A percentile compares a stretch with the other conserved stretches of the same genome.
Evolutionary conservation across 2,329 filamentous ascomycete species (phyloP).

Genomic region (Xylaria sp.): DNA sequence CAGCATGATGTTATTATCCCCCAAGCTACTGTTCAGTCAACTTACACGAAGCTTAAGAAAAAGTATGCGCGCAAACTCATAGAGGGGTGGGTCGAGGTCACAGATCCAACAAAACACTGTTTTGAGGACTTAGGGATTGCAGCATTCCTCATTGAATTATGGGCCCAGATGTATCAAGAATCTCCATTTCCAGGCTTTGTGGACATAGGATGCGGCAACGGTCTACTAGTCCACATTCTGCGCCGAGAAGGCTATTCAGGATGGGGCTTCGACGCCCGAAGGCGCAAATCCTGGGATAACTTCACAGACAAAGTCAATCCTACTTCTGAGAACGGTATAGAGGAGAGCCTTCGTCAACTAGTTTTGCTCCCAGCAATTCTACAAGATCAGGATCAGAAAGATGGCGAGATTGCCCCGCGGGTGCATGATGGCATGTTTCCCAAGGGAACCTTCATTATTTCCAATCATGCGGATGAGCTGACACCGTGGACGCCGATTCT

Average conservation of each 20-base stretch:
- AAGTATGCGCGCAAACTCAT: conserved; percentile 80
- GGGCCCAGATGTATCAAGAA: conserved; percentile 80
- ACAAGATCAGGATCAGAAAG: conserved; percentile 30
- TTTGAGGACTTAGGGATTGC: conserved; percentile 95
- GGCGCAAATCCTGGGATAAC: conserved; percentile 83
- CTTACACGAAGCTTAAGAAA: conserved; percentile 81
- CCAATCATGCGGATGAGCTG: conserved; percentile 96
- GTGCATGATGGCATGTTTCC: conserved; percentile 75
- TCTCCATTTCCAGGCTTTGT: conserved; percentile 84
- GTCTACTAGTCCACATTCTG: conserved; percentile 86
- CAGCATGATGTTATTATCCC: conserved; percentile 85
- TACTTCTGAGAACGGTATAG: conserved; percentile 42
- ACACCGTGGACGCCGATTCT: conserved; percentile 96
- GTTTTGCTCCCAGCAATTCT: conserved; percentile 63
- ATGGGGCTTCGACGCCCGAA: conserved; percentile 92
- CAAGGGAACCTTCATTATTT: conserved; percentile 86
- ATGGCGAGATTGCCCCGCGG: conserved; percentile 41
- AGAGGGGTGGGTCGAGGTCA: conserved; percentile 83
- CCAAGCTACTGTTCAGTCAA: conserved; percentile 81
- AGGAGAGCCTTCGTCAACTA: conserved; percentile 55
- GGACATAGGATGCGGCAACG: conserved; percentile 96
- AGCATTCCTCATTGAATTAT: conserved; percentile 91
- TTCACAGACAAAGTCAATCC: conserved; percentile 59
- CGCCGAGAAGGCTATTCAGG: conserved; percentile 82
- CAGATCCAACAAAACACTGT: conserved; percentile 89